A percentile compares a stretch with the other conserved stretches of the same genome.
These are phyloP conservation scores for Trebouxia sp. DNA, from an alignment of 139 green algal genomes.

Conservation along the genomic window DNA sequence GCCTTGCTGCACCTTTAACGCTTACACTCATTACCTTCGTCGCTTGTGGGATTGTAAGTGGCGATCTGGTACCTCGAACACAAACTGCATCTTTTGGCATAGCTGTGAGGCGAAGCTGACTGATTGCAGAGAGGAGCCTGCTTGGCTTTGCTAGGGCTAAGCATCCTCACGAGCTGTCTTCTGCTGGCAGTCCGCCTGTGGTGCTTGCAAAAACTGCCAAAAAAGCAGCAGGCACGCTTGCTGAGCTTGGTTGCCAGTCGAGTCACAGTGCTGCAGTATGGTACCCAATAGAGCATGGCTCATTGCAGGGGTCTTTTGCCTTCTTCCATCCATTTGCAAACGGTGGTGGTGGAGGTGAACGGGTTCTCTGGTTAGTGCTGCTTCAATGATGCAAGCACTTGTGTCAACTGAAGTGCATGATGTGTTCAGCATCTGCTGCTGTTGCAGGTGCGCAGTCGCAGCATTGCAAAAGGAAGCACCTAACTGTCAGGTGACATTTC, in stretches of 20 bases:
- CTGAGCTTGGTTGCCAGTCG: too few species aligned
- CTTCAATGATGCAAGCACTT: not conserved
- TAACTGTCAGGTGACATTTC: slow-evolving; percentile 26
- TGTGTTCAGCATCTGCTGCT: too few species aligned
- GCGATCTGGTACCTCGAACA: too few species aligned
- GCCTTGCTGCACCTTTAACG: slow-evolving; percentile 26
- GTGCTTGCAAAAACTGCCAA: not conserved
- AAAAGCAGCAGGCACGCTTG: slow-evolving; percentile 30
- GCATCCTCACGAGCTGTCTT: not conserved
- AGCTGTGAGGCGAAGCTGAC: too few species aligned
- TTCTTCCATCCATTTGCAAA: slow-evolving; percentile 96
- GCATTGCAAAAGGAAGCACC: slow-evolving; percentile 42
- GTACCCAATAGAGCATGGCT: too few species aligned
- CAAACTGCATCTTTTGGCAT: too few species aligned
- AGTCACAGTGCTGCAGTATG: too few species aligned
- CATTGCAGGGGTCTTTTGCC: slow-evolving; percentile 69
- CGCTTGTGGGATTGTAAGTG: too few species aligned
- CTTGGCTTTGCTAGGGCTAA: not conserved
- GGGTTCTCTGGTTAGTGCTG: slow-evolving; percentile 92
- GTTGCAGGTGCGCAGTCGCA: slow-evolving; percentile 60
- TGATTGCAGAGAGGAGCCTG: not conserved
- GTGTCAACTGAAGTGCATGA: too few species aligned
- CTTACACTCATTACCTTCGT: not conserved
- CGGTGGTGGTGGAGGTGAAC: slow-evolving; percentile 90
- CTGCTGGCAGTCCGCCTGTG: not conserved